These are phyloP conservation scores for Trichoderma sp. DNA, from an alignment of 2,329 filamentous ascomycete genomes.

Conservation along the genomic window DNA sequence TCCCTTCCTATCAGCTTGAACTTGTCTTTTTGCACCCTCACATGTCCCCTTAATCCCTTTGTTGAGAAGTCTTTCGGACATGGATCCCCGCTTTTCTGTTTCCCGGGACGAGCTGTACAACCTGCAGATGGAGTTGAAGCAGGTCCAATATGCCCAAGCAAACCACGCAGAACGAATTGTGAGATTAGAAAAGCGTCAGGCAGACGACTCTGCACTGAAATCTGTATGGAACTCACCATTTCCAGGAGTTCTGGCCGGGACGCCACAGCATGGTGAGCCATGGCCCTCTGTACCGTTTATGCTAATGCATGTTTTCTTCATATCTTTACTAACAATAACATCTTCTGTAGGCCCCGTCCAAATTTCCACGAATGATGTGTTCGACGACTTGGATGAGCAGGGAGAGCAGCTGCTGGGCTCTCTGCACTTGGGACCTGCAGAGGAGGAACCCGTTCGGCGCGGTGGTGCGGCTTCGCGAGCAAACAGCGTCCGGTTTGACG, in stretches of 20 bases:
- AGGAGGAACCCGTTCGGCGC: conserved; percentile 80
- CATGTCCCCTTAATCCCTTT: background rate
- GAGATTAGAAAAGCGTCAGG: conserved; percentile 64
- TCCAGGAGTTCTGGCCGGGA: conserved; percentile 77
- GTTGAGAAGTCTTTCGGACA: conserved; percentile 40
- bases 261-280: conserved; percentile 77
- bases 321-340: conserved; percentile 6
- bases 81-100: conserved; percentile 62
- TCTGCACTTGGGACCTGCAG: conserved; percentile 74
- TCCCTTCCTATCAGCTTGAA: background rate
- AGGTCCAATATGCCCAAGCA: conserved; percentile 62
- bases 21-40: background rate
- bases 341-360: conserved; percentile 67
- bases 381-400: conserved; percentile 87
- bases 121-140: conserved; percentile 69
- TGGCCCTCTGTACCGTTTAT: background rate
- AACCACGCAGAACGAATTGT: conserved; percentile 61
- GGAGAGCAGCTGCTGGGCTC: conserved; percentile 76
- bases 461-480: conserved; percentile 88
- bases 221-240: conserved; percentile 95
- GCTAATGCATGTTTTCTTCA: background rate
- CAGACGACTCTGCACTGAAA: conserved; percentile 67
- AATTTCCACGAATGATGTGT: conserved; percentile 77
- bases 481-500: conserved; percentile 96
- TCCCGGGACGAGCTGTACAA: conserved; percentile 64